A percentile compares a stretch with the other conserved stretches of the same genome.
Conservation (phyloP, 106 monocot genomes). For the Chionographis japonica region DNA sequence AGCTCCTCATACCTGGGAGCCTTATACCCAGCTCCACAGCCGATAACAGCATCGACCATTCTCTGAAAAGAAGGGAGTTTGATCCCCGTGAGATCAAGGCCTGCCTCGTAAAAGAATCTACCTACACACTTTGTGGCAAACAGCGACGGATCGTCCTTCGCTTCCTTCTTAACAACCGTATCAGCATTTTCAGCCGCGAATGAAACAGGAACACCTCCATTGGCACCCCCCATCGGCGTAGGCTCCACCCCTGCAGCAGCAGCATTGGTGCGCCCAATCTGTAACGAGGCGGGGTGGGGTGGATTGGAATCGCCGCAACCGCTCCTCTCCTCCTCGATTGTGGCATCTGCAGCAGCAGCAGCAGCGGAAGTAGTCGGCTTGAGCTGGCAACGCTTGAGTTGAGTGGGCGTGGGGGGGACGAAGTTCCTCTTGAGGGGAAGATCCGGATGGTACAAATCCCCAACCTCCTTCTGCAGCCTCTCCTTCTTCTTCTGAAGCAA, state of each 20-base stretch:
- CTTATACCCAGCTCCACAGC: slow-evolving; percentile 28
- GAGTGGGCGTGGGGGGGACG: slow-evolving; percentile 9
- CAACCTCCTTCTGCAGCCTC: slow-evolving; percentile 27
- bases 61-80: slow-evolving; percentile 60
- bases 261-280: slow-evolving; percentile 4
- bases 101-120: slow-evolving; percentile 60
- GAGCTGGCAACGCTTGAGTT: not conserved
- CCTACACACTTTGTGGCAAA: slow-evolving; percentile 39
- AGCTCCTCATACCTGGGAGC: slow-evolving; percentile 46
- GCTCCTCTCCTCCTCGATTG: not conserved
- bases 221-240: not conserved
- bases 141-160: slow-evolving; percentile 18
- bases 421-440: slow-evolving; percentile 29
- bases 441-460: slow-evolving; percentile 15
- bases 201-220: not conserved
- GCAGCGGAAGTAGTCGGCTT: not conserved
- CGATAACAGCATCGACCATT: slow-evolving; percentile 54
- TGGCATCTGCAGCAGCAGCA: not conserved
- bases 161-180: slow-evolving; percentile 24
- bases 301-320: not conserved
- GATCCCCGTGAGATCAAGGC: slow-evolving; percentile 37
- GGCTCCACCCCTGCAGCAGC: not conserved
- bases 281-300: not conserved
- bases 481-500: slow-evolving; percentile 18
- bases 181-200: slow-evolving; percentile 19